Conservation (phyloP, 1,284 basidiomycete species). For the Pyrrhoderma noxium region DNA sequence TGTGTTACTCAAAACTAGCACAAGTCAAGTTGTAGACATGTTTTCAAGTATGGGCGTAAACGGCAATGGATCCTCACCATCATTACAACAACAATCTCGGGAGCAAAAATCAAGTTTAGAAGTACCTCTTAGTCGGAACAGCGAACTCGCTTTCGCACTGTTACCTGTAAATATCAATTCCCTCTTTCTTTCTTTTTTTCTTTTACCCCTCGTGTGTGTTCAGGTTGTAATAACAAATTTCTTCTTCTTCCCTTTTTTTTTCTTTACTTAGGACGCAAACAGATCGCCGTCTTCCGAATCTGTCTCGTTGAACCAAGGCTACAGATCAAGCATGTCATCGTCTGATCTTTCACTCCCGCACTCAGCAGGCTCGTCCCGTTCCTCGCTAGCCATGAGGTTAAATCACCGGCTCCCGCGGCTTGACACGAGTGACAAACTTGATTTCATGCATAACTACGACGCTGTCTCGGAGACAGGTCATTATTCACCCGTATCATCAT, state of each 20-base stretch:
- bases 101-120: no score
- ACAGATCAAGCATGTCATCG: constrained; percentile 8
- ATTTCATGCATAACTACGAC: constrained; percentile 13
- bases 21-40: constrained; percentile 20
- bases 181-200: not conserved
- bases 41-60: constrained; percentile 19
- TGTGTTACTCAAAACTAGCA: constrained; percentile 19
- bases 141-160: constrained; percentile 41
- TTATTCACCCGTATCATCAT: constrained; percentile 15
- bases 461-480: constrained; percentile 17
- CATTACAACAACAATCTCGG: constrained; percentile 9
- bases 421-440: constrained; percentile 9
- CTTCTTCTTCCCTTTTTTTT: no score
- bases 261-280: no score
- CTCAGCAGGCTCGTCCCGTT: constrained; percentile 9
- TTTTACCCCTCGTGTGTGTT: not conserved
- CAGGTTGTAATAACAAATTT: no score
- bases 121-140: constrained; percentile 35
- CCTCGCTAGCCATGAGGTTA: constrained; percentile 3
- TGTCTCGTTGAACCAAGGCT: constrained; percentile 5
- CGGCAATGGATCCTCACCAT: constrained; percentile 9
- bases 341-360: constrained; percentile 5
- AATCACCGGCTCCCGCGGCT: constrained; percentile 1
- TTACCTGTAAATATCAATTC: constrained; percentile 20
- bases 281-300: constrained; percentile 2